Conservation (phyloP, 805 yeast species). For the Yamadazyma nakazawae region DNA sequence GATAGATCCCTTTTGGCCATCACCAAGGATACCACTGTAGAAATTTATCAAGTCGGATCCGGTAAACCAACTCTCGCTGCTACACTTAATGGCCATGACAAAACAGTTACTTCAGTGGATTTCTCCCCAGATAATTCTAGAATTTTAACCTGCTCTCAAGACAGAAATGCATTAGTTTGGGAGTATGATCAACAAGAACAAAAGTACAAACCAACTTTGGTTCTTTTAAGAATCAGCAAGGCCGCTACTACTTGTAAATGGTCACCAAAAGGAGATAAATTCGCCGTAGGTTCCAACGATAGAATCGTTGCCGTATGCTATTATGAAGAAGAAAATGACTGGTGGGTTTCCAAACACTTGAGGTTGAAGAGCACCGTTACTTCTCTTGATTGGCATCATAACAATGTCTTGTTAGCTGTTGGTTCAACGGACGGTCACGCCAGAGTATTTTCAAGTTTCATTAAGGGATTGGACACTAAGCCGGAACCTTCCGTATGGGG, state of each 20-base stretch:
- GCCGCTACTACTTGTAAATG: constrained; percentile 94
- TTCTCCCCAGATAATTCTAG: constrained; percentile 75
- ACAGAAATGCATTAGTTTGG: constrained; percentile 97
- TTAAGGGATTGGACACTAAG: constrained; percentile 83
- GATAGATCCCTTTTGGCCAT: constrained; percentile 69
- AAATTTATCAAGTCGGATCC: constrained; percentile 58
- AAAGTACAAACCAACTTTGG: constrained; percentile 79
- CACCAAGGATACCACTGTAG: constrained; percentile 74
- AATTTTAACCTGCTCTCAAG: constrained; percentile 96
- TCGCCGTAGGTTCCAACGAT: constrained; percentile 97
- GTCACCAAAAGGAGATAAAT: constrained; percentile 94
- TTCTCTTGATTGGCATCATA: constrained; percentile 88
- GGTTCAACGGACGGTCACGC: constrained; percentile 62
- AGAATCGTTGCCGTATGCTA: constrained; percentile 93
- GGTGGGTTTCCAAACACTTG: constrained; percentile 99
- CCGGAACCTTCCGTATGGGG: constrained; percentile 91
- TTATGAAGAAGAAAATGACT: constrained; percentile 92
- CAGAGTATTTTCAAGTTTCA: constrained; percentile 52
- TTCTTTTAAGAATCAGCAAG: constrained; percentile 84
- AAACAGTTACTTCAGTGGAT: constrained; percentile 92
- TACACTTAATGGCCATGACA: constrained; percentile 79
- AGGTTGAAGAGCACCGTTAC: constrained; percentile 84
- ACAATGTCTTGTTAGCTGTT: constrained; percentile 78
- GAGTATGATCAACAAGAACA: constrained; percentile 59
- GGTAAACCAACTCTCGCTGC: constrained; percentile 59